These are phyloP conservation scores for Isatis lusitanica DNA, from an alignment of 441 rosid genomes.

Conservation along the genomic window DNA sequence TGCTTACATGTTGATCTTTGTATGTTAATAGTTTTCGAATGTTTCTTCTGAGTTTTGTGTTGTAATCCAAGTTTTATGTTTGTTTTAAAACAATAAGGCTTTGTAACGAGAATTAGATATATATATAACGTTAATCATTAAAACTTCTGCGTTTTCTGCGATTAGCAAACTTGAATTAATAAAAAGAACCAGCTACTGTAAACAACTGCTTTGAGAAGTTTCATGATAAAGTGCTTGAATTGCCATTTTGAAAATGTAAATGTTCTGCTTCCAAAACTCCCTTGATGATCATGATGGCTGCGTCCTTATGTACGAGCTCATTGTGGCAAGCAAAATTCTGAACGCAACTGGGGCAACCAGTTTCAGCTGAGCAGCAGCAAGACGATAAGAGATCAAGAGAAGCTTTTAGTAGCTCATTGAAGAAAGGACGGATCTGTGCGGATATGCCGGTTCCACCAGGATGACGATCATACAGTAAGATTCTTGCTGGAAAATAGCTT, in stretches of 20 bases:
- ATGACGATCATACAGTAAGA: constrained; percentile 86
- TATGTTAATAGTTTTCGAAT: constrained; percentile 4
- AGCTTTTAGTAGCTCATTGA: constrained; percentile 64
- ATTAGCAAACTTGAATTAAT: no score
- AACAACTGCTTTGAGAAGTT: background rate
- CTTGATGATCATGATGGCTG: constrained; percentile 78
- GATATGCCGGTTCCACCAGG: constrained; percentile 95
- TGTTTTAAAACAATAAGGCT: background rate
- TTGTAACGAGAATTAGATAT: background rate
- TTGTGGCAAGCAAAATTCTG: constrained; percentile 80
- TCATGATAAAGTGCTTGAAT: background rate
- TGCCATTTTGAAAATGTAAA: constrained; percentile 42
- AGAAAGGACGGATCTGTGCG: constrained; percentile 71
- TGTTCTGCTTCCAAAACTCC: constrained; percentile 71
- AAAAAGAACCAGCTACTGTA: background rate
- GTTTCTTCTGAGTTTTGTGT: constrained; percentile 16
- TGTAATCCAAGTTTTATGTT: background rate
- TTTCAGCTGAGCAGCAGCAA: constrained; percentile 60
- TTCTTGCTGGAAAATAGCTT: constrained; percentile 66
- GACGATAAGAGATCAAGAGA: constrained; percentile 73
- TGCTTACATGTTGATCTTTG: background rate
- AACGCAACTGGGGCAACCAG: constrained; percentile 81
- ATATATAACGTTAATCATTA: background rate
- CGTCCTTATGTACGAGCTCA: constrained; percentile 75
- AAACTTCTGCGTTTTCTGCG: no score